These are phyloP conservation scores for Phyllosticta paracitricarpa DNA, from an alignment of 2,329 filamentous ascomycete genomes.

Conservation along the genomic window DNA sequence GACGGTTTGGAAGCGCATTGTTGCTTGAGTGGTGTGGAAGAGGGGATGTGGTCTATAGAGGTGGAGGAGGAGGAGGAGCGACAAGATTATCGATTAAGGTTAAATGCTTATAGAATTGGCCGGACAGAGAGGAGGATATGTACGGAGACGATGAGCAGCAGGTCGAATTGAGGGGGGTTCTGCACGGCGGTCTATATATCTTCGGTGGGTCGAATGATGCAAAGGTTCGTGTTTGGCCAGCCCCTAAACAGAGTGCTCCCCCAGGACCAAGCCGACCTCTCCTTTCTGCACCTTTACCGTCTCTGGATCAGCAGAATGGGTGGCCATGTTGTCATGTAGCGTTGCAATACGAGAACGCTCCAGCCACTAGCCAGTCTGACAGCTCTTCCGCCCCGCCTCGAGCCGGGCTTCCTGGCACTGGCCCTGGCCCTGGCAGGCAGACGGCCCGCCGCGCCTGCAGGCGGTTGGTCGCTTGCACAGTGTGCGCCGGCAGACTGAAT, in stretches of 20 bases:
- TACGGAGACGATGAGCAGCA: too few relatives aligned
- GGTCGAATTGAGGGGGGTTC: too few relatives aligned
- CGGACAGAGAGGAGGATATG: too few relatives aligned
- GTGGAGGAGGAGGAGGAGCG: background rate
- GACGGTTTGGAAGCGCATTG: conserved; percentile 14
- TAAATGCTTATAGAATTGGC: background rate
- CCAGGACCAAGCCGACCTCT: too few relatives aligned
- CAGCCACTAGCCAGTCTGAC: background rate
- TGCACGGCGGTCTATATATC: too few relatives aligned
- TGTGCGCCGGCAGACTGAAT: background rate
- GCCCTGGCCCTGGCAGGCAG: too few relatives aligned
- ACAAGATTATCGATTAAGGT: background rate
- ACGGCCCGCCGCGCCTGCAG: background rate
- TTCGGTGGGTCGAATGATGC: too few relatives aligned
- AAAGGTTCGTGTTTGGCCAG: too few relatives aligned
- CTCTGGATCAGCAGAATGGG: background rate
- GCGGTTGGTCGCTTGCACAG: background rate
- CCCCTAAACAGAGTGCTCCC: background rate
- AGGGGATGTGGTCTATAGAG: background rate
- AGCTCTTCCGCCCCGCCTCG: background rate
- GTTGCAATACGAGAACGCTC: background rate
- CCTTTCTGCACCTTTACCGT: background rate
- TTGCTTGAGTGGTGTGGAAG: background rate
- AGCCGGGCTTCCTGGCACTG: background rate
- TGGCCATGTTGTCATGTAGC: background rate